Conservation (phyloP, 73 alveolate genomes). For the Durusdinium trenchii region DNA sequence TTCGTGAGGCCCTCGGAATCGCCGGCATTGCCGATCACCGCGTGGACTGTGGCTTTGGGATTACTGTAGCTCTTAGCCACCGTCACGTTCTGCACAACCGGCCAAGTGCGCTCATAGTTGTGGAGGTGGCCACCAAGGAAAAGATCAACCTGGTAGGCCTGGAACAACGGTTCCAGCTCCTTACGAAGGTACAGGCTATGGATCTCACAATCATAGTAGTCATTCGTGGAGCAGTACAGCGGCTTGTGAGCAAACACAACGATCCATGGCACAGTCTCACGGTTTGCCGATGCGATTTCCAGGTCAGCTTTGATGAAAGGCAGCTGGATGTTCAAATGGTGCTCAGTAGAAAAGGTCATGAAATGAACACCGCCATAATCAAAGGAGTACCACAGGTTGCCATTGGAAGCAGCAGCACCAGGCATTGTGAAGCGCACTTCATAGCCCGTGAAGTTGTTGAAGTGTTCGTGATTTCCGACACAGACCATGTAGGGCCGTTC, state of each 20-base stretch:
- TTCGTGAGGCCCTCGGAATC: slow-evolving; percentile 9
- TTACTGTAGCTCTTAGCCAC: not conserved
- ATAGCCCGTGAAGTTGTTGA: slow-evolving; percentile 38
- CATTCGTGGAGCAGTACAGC: slow-evolving; percentile 35
- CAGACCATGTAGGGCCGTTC: slow-evolving; percentile 29
- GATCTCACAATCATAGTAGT: slow-evolving; percentile 10
- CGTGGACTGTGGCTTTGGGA: slow-evolving; percentile 9
- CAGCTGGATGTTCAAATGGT: slow-evolving; percentile 12
- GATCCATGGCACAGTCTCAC: slow-evolving; percentile 28
- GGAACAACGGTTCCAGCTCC: slow-evolving; percentile 17
- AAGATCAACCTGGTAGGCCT: not conserved
- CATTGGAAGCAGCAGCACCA: not conserved
- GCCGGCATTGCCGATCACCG: slow-evolving; percentile 30
- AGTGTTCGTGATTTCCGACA: slow-evolving; percentile 31
- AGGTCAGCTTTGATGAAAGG: not conserved
- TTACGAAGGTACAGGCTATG: not conserved
- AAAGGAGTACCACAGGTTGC: slow-evolving; percentile 26
- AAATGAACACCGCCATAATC: slow-evolving; percentile 7
- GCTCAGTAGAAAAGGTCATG: slow-evolving; percentile 5
- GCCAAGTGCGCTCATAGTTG: slow-evolving; percentile 43
- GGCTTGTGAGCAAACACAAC: slow-evolving; percentile 33
- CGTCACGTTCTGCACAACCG: slow-evolving; percentile 1
- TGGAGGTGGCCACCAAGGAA: slow-evolving; percentile 37
- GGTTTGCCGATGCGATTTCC: not conserved
- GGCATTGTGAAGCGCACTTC: slow-evolving; percentile 20